phyloP scores from a whole-genome alignment of 305 asterid species.

The Fraxinus sp. region DNA sequence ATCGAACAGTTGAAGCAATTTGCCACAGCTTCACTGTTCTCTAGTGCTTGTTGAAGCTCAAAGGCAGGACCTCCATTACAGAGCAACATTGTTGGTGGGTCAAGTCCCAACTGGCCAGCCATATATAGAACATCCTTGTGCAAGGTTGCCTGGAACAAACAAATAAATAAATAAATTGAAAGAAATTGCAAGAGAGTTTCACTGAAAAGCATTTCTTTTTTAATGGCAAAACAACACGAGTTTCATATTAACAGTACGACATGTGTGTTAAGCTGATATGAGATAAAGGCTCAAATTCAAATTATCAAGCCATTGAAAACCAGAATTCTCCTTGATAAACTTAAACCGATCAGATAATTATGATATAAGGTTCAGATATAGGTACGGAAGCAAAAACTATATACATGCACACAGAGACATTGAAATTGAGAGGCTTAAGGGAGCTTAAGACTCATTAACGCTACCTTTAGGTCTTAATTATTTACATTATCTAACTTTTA shows the following conservation, averaged over 20 bases:
- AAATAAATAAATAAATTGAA: conserved; percentile 19
- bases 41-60: conserved; percentile 75
- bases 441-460: neutral
- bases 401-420: neutral
- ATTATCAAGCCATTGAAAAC: neutral
- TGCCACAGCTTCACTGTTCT: conserved; percentile 84
- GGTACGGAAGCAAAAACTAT: neutral
- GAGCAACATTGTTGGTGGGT: conserved; percentile 88
- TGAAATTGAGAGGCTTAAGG: neutral
- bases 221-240: neutral
- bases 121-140: conserved; percentile 70
- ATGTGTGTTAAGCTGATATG: neutral
- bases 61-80: conserved; percentile 52
- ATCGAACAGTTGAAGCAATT: conserved; percentile 68
- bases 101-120: conserved; percentile 98
- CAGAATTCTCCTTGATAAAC: neutral
- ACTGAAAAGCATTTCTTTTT: neutral
- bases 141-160: conserved; percentile 67
- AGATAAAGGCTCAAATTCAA: neutral
- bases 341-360: neutral
- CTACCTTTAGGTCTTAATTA: neutral
- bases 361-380: neutral
- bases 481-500: no score
- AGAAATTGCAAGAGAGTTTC: conserved; percentile 9
- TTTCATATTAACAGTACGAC: neutral